Percentiles rank a stretch among this genome's conserved stretches.
Evolutionary conservation across 345 rosid species (phyloP).

Genomic region (Lagerstroemia speciosa): DNA sequence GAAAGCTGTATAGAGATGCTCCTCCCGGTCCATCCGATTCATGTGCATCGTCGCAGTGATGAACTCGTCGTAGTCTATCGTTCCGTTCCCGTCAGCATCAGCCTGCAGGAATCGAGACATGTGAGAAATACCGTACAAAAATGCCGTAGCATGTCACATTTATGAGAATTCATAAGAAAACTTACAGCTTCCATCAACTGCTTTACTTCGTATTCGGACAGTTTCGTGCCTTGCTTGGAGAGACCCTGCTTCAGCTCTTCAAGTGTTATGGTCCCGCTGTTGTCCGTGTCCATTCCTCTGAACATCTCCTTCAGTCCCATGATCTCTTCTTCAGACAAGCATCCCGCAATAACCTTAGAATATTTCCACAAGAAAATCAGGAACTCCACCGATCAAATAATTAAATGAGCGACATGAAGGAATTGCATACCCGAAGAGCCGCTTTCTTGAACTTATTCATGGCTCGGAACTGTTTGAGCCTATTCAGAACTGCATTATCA

Average conservation of each 20-base stretch:
- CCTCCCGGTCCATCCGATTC: conserved; percentile 47
- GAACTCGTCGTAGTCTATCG: conserved; percentile 44
- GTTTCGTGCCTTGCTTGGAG: conserved; percentile 83
- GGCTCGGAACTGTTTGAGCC: conserved; percentile 62
- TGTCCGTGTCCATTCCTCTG: conserved; percentile 74
- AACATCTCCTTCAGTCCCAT: conserved; percentile 97
- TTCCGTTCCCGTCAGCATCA: conserved; percentile 53
- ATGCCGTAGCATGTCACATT: neutral
- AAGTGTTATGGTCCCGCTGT: conserved; percentile 86
- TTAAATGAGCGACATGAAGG: too few species aligned
- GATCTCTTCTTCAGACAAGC: conserved; percentile 94
- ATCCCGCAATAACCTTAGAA: conserved; percentile 82
- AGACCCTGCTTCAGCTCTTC: conserved; percentile 91
- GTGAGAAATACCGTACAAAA: neutral
- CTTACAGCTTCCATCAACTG: conserved; percentile 96
- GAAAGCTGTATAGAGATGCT: conserved; percentile 47
- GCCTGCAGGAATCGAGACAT: conserved; percentile 33
- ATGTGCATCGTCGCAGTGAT: conserved; percentile 48
- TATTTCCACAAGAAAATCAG: neutral
- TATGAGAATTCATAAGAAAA: neutral
- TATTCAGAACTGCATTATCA: conserved; percentile 48
- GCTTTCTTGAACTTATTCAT: conserved; percentile 68
- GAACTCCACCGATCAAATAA: too few species aligned
- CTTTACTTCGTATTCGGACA: conserved; percentile 78
- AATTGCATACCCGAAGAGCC: conserved; percentile 43